Evolutionary conservation across 345 rosid species (phyloP), one percentile per base, ranked within the genome.

Genomic region (Pugionium dolabratum): DNA sequence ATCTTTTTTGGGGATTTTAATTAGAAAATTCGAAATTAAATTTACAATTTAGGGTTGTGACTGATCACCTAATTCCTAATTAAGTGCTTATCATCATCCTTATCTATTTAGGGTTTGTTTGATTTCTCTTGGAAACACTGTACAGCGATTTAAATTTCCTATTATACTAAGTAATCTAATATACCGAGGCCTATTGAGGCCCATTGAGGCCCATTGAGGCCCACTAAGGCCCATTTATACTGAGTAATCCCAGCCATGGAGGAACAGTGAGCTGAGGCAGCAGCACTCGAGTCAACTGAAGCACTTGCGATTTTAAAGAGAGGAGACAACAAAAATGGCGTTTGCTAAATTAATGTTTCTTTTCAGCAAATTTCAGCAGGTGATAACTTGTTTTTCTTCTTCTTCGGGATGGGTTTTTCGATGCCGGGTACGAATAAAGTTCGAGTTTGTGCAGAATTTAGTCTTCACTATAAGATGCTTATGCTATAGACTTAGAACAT

Each of bases 291-390:
- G 18, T 18, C 18, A 18, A 18, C 18, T 18, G 18, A 18, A 18
- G 18, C 18, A 18, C 18, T 18, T 18, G 18, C 0, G 18, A 18
- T 18, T 42, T 62, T 51, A 28, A 9, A 30, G 39, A 1, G 41
- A 26, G 27, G 9, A 34, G 6, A 49, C 1, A 2, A 42, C 18
- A n/a, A 45, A 1, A 25, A 72, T 72, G 71, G 76, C 71, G 35
- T 72, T 60, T 67, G 28, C 69, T 2, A 61, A 74, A 68, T 34
- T 68, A 47, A 4, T 36, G 7, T 74, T 74, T 43, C 70, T 74
- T 57, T 74, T 74, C 74, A 62, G 37, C 70, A 74, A 74, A 56
- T 74, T 74, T 62, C 78, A 74, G 48, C 78, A 74, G 74, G 78
- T 74, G 54, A 26, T 7, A 1, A 26, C 0, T 2, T 48, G 11